Evolutionary conservation across 2,329 filamentous ascomycete genomes (phyloP), one percentile per base, ranked within the genome.

Genomic region (Aspergillus sp.): DNA sequence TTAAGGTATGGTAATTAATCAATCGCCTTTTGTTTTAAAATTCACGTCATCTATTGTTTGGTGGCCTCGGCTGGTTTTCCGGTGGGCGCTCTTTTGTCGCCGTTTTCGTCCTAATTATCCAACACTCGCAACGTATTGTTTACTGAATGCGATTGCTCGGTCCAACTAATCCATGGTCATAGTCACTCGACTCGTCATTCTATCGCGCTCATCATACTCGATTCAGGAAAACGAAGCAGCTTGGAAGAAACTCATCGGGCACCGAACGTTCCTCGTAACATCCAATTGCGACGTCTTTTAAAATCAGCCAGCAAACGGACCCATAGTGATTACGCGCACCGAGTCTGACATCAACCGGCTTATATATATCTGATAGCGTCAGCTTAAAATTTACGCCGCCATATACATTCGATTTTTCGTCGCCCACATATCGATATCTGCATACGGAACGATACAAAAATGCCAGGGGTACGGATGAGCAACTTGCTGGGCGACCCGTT

Each of bases 401-500:
- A 53, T 67, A 65, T 49, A 65, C 62, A 37, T 40, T 60, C 23
- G 51, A 52, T 58, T 60, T 60, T 48, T 66, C 64, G 45, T 37
- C 35, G 35, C 35, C 35, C 51, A 59, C 53, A 27, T 67, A 69
- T 31, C 53, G 55, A 63, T 62, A 55, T 52, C 62, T 54, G 23
- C 64, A 64, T 54, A 44, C 62, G 39, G 62, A 60, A 55, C 49
- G 49, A 54, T 63, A 43, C 56, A 59, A 57, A 70, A 52, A 81
- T 79, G 78, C 75, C 79, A 63, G 79, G 77, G 68, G 88, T 96
- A 76, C 89, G 85, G 75, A 77, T 93, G 76, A 90, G 90, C 73
- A 96, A 97, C 77, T 92, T 99, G 68, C 83, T 97, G 61, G 95
- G 95, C 68, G 93, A 99, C 78, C 95, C 95, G 6, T 98, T 99